Base-by-base conservation (phyloP, 257 asterid genomes). In the Solanum paucissectum region DNA sequence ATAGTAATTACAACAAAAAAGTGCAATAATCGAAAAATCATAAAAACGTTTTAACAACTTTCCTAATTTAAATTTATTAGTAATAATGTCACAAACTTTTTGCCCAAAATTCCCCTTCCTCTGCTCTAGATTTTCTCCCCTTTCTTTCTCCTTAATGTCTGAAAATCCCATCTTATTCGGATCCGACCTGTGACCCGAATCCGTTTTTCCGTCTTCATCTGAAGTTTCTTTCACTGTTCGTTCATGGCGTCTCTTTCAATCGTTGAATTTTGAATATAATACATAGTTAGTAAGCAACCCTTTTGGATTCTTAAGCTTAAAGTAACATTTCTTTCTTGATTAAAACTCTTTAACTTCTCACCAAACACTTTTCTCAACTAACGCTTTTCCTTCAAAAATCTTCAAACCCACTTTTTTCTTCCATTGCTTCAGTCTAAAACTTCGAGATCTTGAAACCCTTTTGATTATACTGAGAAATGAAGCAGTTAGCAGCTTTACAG, bases 401-500 rank as follows among this genome's bases (percentile, higher is more conserved):
- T 44, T 79, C 52, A 79, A 27, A 44, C 16, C 16, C 36, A 77
- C 62, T 77, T 4, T 42, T 77, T 38, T 37, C 12, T 38, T 68
- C 75, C 75, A 68, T 68, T 68, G 75, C 75, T 68, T 74, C 83
- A 37, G 36, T 68, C 75, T 74, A n/a, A 40, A 25, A 79, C 86
- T 49, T 82, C 44, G 23, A 82, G 69, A 82, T 82, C 86, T 82
- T 49, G 69, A 82, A 6, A 32, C 69, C 86, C 69, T 46, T 77
- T 29, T 49, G 86, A 79, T 44, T 79, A 79, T 14, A 27, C 66
- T 79, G 11, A 3, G 37, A 64, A 66, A 92, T 93, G 98, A 95
- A 93, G 98, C 98, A 97, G 93, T 91, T 95, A 60, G 83, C 95
- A 91, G 94, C 94, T 91, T 90, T 95, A 90, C 99, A 95, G 91